Evolutionary conservation across 192 early-diverging fungal genomes (phyloP), one percentile per base, ranked within the genome.

Genomic region (Bifiguratus adelaidae): DNA sequence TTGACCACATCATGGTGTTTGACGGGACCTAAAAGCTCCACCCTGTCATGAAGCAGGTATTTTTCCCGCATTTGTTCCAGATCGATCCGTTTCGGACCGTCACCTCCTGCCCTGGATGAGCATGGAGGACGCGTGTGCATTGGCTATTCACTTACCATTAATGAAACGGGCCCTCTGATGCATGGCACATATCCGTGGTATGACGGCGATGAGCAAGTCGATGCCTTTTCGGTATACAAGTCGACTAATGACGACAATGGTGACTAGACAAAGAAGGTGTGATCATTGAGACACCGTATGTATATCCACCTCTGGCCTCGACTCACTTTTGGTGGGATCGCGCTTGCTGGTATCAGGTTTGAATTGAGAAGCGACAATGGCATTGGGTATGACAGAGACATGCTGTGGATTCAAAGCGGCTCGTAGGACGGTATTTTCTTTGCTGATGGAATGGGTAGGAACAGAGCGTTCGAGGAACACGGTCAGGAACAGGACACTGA

Each of bases 41-140:
- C 91, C 7, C 92, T 80, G 59, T 93, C 91, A 60, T 99, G 92
- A 38, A 99, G 62, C 36, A 86, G 70, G 62, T 93, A 69, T 30
- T 81, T 85, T 48, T 99, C 95, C 25, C 91, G 78, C 92, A 99
- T 95, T 61, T 95, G 91, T 51, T 97, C 93, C 55, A 99, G 62
- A 38, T 97, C 90, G n/a, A 95, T 84, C 21, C 89, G 65, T 52
- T 95, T 95, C 19, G 89, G 89, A 37, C 95, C 95, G 72, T 97
- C 94, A 15, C 95, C 95, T 29, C 78, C 81, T 82, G 47, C 16
- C 29, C 37, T 48, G 23, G 3, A 35, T 23, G 44, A n/a, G n/a
- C n/a, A n/a, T n/a, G n/a, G n/a, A n/a, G n/a, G n/a, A n/a, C n/a
- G n/a, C n/a, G n/a, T n/a, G n/a, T n/a, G n/a, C n/a, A n/a, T n/a